A percentile compares a stretch with the other conserved stretches of the same genome.
These are phyloP conservation scores for Aspergillus brunneoviolaceus DNA, from an alignment of 2,329 filamentous ascomycete species.

Conservation along the genomic window DNA sequence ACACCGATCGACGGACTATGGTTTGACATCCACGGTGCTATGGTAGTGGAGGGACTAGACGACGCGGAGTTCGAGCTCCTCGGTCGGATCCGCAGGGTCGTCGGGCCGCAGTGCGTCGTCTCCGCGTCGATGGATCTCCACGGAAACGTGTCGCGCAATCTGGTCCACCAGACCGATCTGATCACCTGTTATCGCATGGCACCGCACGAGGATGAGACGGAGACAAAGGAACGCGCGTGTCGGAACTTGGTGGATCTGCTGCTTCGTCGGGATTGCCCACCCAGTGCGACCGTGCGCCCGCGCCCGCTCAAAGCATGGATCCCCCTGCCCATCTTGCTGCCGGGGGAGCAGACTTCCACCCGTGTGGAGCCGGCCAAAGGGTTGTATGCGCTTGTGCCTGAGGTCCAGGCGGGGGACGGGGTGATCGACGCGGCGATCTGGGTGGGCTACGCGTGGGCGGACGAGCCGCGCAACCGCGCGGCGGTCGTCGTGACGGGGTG, in stretches of 20 bases:
- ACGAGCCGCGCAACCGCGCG: slow-evolving; percentile 54
- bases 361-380: slow-evolving; percentile 53
- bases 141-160: slow-evolving; percentile 53
- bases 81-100: slow-evolving; percentile 45
- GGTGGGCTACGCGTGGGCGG: slow-evolving; percentile 59
- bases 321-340: slow-evolving; percentile 53
- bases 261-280: slow-evolving; percentile 23
- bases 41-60: slow-evolving; percentile 53
- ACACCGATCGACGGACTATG: slow-evolving; percentile 50
- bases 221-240: slow-evolving; percentile 55
- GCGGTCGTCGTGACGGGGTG: slow-evolving; percentile 54
- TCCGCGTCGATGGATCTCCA: slow-evolving; percentile 59
- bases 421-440: slow-evolving; percentile 55
- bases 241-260: slow-evolving; percentile 48
- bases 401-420: slow-evolving; percentile 42
- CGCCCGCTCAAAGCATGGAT: slow-evolving; percentile 55
- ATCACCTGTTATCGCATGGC: slow-evolving; percentile 56
- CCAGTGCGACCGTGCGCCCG: background rate
- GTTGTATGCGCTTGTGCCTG: slow-evolving; percentile 51
- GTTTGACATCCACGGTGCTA: slow-evolving; percentile 59
- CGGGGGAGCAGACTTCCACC: slow-evolving; percentile 57
- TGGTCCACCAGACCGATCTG: slow-evolving; percentile 52
- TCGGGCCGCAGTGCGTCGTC: slow-evolving; percentile 49
- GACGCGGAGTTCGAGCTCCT: slow-evolving; percentile 53
- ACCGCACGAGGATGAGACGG: slow-evolving; percentile 52